A percentile compares a stretch with the other conserved stretches of the same genome.
Conservation (phyloP, 768 basidiomycete species). For the Gloeophyllum trabeum region DNA sequence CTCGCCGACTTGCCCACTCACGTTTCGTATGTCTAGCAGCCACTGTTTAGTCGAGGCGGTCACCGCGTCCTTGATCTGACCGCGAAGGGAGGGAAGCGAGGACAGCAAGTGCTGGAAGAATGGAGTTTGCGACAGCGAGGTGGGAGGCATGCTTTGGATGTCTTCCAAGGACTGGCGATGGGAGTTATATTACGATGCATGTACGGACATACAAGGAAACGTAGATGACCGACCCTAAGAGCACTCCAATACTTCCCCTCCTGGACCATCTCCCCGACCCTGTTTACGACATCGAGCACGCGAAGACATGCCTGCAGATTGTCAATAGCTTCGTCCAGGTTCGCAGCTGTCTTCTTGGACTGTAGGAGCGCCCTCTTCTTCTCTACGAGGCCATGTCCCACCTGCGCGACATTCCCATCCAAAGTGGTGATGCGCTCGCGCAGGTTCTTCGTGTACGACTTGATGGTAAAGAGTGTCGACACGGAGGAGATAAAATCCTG, state of each 20-base stretch:
- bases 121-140: constrained; percentile 83
- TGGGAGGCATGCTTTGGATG: constrained; percentile 82
- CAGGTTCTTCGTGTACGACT: constrained; percentile 92
- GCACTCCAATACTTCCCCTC: constrained; percentile 97
- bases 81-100: constrained; percentile 82
- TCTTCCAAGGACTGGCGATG: constrained; percentile 81
- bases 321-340: constrained; percentile 95
- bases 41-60: constrained; percentile 94
- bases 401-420: constrained; percentile 79
- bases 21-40: constrained; percentile 89
- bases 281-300: constrained; percentile 85
- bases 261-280: constrained; percentile 87
- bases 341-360: constrained; percentile 84
- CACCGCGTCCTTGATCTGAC: constrained; percentile 86
- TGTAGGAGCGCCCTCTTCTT: constrained; percentile 89
- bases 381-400: constrained; percentile 80
- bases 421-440: constrained; percentile 85
- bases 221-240: constrained; percentile 56
- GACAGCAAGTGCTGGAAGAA: constrained; percentile 88
- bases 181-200: constrained; percentile 17
- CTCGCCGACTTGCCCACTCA: constrained; percentile 75
- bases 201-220: constrained; percentile 14
- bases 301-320: constrained; percentile 88
- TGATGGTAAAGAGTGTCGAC: constrained; percentile 90
- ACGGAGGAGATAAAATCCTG: constrained; percentile 97